Evolutionary conservation across 495 filamentous ascomycete genomes (phyloP).

Genomic region (Poronia punctata): DNA sequence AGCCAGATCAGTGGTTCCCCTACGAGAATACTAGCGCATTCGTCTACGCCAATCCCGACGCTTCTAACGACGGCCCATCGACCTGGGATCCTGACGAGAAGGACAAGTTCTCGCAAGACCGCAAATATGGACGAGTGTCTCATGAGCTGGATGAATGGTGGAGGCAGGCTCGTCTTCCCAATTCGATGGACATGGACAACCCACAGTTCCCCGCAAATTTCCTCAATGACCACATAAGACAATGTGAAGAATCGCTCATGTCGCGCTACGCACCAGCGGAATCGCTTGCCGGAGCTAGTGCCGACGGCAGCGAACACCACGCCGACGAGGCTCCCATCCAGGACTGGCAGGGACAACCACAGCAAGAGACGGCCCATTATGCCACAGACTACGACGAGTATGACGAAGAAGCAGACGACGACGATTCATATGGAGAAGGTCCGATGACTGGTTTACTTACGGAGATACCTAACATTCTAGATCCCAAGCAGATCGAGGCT

Average conservation of each 20-base stretch:
- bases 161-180: conserved; percentile 45
- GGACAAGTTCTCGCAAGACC: conserved; percentile 46
- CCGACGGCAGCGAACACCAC: conserved; percentile 29
- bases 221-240: conserved; percentile 40
- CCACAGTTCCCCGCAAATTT: conserved; percentile 45
- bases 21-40: conserved; percentile 31
- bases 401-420: conserved; percentile 74
- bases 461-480: conserved; percentile 88
- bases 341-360: conserved; percentile 44
- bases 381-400: conserved; percentile 44
- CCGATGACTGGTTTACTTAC: conserved; percentile 82
- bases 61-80: conserved; percentile 23
- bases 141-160: conserved; percentile 53
- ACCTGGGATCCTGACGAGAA: conserved; percentile 38
- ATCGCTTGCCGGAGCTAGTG: conserved; percentile 29
- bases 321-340: conserved; percentile 41
- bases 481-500: conserved; percentile 88
- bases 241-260: conserved; percentile 40
- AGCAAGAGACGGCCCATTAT: conserved; percentile 30
- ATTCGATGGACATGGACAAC: conserved; percentile 46
- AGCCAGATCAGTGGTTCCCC: conserved; percentile 28
- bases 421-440: conserved; percentile 73
- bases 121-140: conserved; percentile 46
- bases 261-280: conserved; percentile 40
- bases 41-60: conserved; percentile 36